Percentiles rank a stretch among this genome's conserved stretches.
Evolutionary conservation across 2,329 filamentous ascomycete genomes (phyloP).

Genomic region (Penicillium sp.): DNA sequence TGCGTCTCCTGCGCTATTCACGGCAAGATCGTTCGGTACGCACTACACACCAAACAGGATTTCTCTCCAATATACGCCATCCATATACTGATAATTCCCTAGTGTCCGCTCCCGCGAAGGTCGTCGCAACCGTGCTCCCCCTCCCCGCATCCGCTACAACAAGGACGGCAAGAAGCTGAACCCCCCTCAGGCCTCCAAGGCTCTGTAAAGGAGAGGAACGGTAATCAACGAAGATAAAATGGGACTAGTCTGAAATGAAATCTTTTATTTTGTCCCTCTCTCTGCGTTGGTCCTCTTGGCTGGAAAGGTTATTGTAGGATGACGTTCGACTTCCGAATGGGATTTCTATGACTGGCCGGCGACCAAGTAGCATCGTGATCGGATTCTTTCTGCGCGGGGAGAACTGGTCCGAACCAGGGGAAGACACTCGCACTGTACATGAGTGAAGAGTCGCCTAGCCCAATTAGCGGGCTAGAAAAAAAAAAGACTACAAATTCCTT

Average conservation of each 20-base stretch:
- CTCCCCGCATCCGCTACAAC: conserved; percentile 98
- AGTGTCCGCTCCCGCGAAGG: conserved; percentile 97
- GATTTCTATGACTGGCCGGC: no score
- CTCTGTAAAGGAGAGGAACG: conserved; percentile 40
- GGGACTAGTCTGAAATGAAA: conserved; percentile 37
- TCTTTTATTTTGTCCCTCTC: conserved; percentile 36
- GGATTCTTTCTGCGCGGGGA: no score
- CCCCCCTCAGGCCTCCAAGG: conserved; percentile 75
- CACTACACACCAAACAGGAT: conserved; percentile 27
- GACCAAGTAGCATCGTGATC: no score
- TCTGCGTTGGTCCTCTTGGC: conserved; percentile 32
- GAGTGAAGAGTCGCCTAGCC: no score
- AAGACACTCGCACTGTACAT: no score
- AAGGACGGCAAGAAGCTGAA: conserved; percentile 99
- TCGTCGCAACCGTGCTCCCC: conserved; percentile 97
- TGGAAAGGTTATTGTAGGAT: no score
- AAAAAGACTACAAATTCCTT: no score
- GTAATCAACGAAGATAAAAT: conserved; percentile 35
- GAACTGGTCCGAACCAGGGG: no score
- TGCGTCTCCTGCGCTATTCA: conserved; percentile 99
- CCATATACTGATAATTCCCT: conserved; percentile 20
- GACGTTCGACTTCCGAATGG: no score
- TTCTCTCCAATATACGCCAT: not conserved
- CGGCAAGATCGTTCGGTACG: conserved; percentile 99
- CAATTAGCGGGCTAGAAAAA: no score